Evolutionary conservation across 2,329 filamentous ascomycete genomes (phyloP), one percentile per base, ranked within the genome.

Genomic region (Chaetomiaceae sp.): DNA sequence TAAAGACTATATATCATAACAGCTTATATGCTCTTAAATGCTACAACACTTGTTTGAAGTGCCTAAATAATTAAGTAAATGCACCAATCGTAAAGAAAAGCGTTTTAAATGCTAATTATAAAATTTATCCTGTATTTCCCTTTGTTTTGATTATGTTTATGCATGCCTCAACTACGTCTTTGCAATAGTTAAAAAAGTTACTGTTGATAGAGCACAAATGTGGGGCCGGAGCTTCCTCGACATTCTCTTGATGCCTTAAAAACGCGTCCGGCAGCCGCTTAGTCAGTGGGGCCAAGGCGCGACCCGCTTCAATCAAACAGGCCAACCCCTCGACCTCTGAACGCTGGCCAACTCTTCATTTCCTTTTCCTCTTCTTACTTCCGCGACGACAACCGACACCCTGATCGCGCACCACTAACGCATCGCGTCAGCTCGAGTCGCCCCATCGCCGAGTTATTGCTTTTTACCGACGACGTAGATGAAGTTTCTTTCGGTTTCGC

Each of bases 161-260:
- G n/a, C n/a, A n/a, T n/a, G n/a, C n/a, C n/a, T n/a, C n/a, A n/a
- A n/a, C n/a, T n/a, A n/a, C 9, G 13, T 6, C 4, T 16, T 21
- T 18, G 49, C n/a, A n/a, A 42, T 52, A 47, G 36, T 20, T 7
- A 2, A 9, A 5, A n/a, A 51, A 21, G 47, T 54, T 11, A 5
- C 18, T 11, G 1, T 6, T 21, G 10, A 18, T 25, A 16, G 25
- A 29, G 8, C 6, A 5, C 16, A 11, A 42, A 23, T 20, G 25
- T 49, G 50, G 49, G 49, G 49, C 42, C 6, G 14, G 29, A 37
- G 20, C 30, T 53, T 53, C 50, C 14, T 8, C 25, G 4, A 1
- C 11, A 3, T 53, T 53, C 50, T 37, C 10, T 34, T 46, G 14
- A 2, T 40, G 33, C 42, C 49, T 51, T 13, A 16, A 29, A 21